These are phyloP conservation scores for Corylus avellana DNA, from an alignment of 306 rosid species.

Conservation along the genomic window DNA sequence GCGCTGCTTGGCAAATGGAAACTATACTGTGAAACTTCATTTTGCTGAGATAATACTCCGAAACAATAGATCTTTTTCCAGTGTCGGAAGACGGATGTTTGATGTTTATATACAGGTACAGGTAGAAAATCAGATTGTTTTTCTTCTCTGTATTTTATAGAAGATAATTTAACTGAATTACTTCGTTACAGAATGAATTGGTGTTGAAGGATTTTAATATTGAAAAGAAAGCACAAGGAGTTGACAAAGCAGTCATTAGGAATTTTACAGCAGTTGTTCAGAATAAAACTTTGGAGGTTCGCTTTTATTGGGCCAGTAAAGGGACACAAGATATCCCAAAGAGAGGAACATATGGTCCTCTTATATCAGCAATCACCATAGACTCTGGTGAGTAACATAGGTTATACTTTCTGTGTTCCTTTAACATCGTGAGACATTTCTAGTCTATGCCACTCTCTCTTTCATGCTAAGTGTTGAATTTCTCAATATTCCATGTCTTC, in stretches of 20 bases:
- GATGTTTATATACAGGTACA: conserved; percentile 66
- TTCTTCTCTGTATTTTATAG: conserved; percentile 4
- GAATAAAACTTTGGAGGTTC: conserved; percentile 43
- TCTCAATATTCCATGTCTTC: too few species aligned
- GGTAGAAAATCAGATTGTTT: not conserved
- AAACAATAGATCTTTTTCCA: conserved; percentile 45
- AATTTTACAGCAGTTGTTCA: conserved; percentile 38
- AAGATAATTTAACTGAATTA: conserved; percentile 18
- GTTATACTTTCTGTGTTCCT: not conserved
- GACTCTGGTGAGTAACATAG: conserved; percentile 45
- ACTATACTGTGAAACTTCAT: conserved; percentile 17
- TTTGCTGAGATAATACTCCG: conserved; percentile 40
- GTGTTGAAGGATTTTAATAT: conserved; percentile 52
- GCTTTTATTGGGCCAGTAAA: conserved; percentile 69
- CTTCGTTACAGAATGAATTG: conserved; percentile 39
- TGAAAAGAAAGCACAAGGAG: conserved; percentile 40
- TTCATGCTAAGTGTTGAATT: too few species aligned
- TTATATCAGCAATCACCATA: conserved; percentile 64
- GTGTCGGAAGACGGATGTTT: conserved; percentile 67
- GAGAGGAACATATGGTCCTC: conserved; percentile 61
- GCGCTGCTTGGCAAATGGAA: conserved; percentile 62
- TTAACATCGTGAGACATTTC: not conserved
- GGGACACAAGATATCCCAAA: conserved; percentile 57
- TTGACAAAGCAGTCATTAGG: conserved; percentile 39
- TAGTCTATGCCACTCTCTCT: too few species aligned